These are phyloP conservation scores for Polyporus arcularius DNA, from an alignment of 768 basidiomycete genomes.

Conservation along the genomic window DNA sequence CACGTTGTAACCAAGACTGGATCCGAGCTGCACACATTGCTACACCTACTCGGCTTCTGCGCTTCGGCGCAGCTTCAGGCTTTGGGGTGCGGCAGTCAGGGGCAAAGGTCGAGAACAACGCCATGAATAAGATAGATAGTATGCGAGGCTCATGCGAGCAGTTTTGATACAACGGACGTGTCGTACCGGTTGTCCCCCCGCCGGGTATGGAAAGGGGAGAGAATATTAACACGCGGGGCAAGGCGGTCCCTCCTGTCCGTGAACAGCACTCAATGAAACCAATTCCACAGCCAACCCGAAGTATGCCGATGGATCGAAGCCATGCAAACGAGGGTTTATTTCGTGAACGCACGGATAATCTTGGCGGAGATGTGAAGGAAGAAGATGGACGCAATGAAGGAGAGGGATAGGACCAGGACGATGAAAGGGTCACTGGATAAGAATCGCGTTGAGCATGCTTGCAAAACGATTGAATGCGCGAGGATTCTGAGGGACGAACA, in stretches of 20 bases:
- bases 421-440: constrained; percentile 87
- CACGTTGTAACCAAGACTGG: neutral
- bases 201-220: constrained; percentile 4
- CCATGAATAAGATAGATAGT: constrained; percentile 17
- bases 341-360: constrained; percentile 87
- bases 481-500: neutral
- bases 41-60: neutral
- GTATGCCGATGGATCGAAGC: neutral
- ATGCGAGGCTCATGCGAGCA: constrained; percentile 18
- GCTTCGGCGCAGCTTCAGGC: neutral
- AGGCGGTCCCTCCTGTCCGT: constrained; percentile 10
- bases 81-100: neutral
- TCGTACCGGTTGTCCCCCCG: constrained; percentile 14
- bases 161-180: constrained; percentile 21
- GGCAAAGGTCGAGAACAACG: neutral
- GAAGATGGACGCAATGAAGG: constrained; percentile 98
- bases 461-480: neutral
- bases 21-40: too few species aligned
- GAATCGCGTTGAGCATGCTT: neutral
- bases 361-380: constrained; percentile 98
- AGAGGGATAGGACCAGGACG: constrained; percentile 91
- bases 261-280: constrained; percentile 3
- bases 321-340: constrained; percentile 41
- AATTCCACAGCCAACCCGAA: neutral
- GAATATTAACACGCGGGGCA: constrained; percentile 5